Evolutionary conservation across 192 early-diverging fungal genomes (phyloP).

Genomic region (Backusella tuberculispora): DNA sequence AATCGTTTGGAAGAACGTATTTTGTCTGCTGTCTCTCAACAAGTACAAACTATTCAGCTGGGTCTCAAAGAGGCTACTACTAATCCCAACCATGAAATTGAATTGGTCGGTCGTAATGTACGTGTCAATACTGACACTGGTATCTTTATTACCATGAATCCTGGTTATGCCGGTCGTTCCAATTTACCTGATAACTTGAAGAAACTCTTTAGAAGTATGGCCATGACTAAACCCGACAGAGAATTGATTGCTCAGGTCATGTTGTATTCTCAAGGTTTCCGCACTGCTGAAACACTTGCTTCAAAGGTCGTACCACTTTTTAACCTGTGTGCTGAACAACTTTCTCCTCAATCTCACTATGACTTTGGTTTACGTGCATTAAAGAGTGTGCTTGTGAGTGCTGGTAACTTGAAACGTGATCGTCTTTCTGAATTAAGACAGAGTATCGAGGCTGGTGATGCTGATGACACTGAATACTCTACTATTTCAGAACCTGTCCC

Average conservation of each 20-base stretch:
- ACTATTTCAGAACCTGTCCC: slow-evolving; percentile 64
- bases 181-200: slow-evolving; percentile 99
- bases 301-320: slow-evolving; percentile 98
- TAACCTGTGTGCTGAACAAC: slow-evolving; percentile 92
- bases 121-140: slow-evolving; percentile 90
- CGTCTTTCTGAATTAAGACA: slow-evolving; percentile 58
- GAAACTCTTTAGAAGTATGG: slow-evolving; percentile 98
- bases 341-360: slow-evolving; percentile 96
- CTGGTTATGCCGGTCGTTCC: slow-evolving; percentile 97
- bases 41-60: slow-evolving; percentile 98
- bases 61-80: slow-evolving; percentile 71
- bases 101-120: slow-evolving; percentile 89
- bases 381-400: slow-evolving; percentile 98
- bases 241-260: slow-evolving; percentile 99
- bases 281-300: slow-evolving; percentile 90
- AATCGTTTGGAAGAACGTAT: slow-evolving; percentile 99
- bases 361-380: slow-evolving; percentile 98
- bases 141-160: slow-evolving; percentile 99
- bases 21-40: slow-evolving; percentile 98
- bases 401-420: slow-evolving; percentile 98
- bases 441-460: slow-evolving; percentile 41
- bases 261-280: slow-evolving; percentile 99
- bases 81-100: slow-evolving; percentile 82
- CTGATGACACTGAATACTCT: slow-evolving; percentile 45
- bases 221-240: slow-evolving; percentile 98